Conservation (phyloP, 352 stramenopile species). For the Pythium oligandrum region DNA sequence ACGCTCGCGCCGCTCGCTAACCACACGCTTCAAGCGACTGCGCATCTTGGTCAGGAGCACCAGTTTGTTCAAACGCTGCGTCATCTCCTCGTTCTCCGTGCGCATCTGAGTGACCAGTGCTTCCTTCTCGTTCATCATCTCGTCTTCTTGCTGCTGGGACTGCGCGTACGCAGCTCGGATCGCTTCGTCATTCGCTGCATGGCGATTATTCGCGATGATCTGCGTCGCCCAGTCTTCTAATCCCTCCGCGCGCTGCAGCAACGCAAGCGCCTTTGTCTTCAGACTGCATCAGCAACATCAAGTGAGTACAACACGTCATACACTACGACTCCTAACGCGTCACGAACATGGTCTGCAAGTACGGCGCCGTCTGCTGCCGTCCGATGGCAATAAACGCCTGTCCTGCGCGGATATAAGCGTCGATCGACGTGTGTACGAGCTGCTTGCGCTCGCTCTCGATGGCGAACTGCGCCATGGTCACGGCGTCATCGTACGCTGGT, state of each 20-base stretch:
- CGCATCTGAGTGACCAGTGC: slow-evolving; percentile 57
- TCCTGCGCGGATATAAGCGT: slow-evolving; percentile 65
- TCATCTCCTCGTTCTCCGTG: slow-evolving; percentile 55
- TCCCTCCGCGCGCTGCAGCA: slow-evolving; percentile 70
- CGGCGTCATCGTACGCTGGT: slow-evolving; percentile 53
- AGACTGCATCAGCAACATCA: slow-evolving; percentile 24
- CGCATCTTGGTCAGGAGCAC: slow-evolving; percentile 50
- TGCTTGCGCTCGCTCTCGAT: slow-evolving; percentile 66
- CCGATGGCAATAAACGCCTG: slow-evolving; percentile 67
- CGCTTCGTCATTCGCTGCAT: slow-evolving; percentile 17
- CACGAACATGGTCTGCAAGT: slow-evolving; percentile 68
- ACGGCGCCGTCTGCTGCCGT: slow-evolving; percentile 40
- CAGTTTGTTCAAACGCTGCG: slow-evolving; percentile 58
- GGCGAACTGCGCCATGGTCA: slow-evolving; percentile 56
- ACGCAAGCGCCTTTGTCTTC: slow-evolving; percentile 67
- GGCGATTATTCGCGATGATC: slow-evolving; percentile 24
- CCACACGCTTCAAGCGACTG: slow-evolving; percentile 37
- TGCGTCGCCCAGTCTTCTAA: slow-evolving; percentile 58
- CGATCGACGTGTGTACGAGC: slow-evolving; percentile 58
- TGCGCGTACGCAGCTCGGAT: slow-evolving; percentile 41
- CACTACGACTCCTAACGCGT: background rate
- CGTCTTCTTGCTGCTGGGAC: slow-evolving; percentile 36
- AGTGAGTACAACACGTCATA: background rate
- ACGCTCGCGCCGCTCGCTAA: slow-evolving; percentile 39
- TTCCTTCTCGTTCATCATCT: slow-evolving; percentile 47